Evolutionary conservation across 2,329 filamentous ascomycete genomes (phyloP).

Genomic region (Lasiodiplodia sp.): DNA sequence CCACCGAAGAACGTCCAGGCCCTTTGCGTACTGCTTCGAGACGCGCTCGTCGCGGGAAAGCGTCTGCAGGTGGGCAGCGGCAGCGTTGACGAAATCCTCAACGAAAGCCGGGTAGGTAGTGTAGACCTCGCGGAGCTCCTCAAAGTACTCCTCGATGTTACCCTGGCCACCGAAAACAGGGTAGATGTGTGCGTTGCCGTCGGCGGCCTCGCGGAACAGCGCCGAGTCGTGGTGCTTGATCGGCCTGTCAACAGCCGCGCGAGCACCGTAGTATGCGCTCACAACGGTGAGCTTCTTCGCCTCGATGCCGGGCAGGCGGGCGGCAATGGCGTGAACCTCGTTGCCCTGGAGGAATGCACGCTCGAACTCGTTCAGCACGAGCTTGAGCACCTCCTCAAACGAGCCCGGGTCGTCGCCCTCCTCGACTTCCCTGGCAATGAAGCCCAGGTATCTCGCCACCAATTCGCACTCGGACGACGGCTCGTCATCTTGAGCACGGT

Average conservation of each 20-base stretch:
- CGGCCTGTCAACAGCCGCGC: constrained; percentile 80
- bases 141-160: constrained; percentile 99
- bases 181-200: constrained; percentile 84
- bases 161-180: constrained; percentile 96
- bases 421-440: constrained; percentile 86
- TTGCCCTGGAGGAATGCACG: constrained; percentile 93
- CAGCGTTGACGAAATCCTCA: constrained; percentile 79
- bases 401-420: constrained; percentile 92
- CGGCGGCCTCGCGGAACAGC: constrained; percentile 84
- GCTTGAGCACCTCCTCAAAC: constrained; percentile 90
- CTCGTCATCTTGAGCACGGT: constrained; percentile 97
- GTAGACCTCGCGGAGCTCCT: constrained; percentile 92
- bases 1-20: constrained; percentile 95
- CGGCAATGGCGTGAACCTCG: constrained; percentile 90
- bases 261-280: constrained; percentile 88
- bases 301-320: constrained; percentile 85
- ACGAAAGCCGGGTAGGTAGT: constrained; percentile 91
- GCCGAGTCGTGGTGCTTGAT: constrained; percentile 95
- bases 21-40: constrained; percentile 96
- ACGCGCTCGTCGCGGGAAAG: constrained; percentile 84
- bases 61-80: constrained; percentile 85
- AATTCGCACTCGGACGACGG: constrained; percentile 95
- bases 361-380: constrained; percentile 95
- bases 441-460: constrained; percentile 91
- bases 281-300: constrained; percentile 92